Base-by-base conservation (phyloP, 805 yeast species). In the Ogataea chonburiensis region DNA sequence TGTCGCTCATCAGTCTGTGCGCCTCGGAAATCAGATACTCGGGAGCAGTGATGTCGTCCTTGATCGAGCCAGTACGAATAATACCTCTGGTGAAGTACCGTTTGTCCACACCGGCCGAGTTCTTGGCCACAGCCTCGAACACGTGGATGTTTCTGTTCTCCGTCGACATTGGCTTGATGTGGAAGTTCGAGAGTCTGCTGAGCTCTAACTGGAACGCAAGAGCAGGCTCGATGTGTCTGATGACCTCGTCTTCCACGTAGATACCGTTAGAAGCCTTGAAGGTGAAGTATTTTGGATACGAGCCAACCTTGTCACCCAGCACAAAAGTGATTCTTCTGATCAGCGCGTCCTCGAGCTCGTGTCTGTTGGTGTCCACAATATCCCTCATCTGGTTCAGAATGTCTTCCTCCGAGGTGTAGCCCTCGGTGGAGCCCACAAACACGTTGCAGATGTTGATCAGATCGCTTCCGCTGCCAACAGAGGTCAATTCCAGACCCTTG, bases 161-260 rank as follows among this genome's bases (percentile, higher is more conserved):
- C 41, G 96, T 86, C 70, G 86, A 85, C 37, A 91, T 86, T 34
- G 96, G 98, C 61, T 83, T 87, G 66, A 91, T 86, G 68, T 86
- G 81, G 69, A 93, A 93, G 70, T 93, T 94, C 28, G 95, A 86
- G 66, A 93, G 73, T 68, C 98, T 81, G 55, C 86, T 91, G 46
- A 93, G 74, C 67, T 93, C 99, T 50, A 93, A 75, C 70, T 93
- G 98, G 84, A 80, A 93, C 34, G 98, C 98, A 55, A 91, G 73
- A 26, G 98, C 96, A 16, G 99, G 99, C 65, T 93, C 98, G 52
- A 93, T 88, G 61, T 93, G 97, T 70, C 99, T 88, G 61, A 93
- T 85, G 14, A 89, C 89, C 65, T 81, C 79, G 68, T 93, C 95
- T 68, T 93, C 99, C 22, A 53, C 55, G 60, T 84, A 93, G 23